Percentiles rank a stretch among this genome's conserved stretches.
Evolutionary conservation across 2,329 filamentous ascomycete species (phyloP).

Genomic region (Colletotrichum eleusines): DNA sequence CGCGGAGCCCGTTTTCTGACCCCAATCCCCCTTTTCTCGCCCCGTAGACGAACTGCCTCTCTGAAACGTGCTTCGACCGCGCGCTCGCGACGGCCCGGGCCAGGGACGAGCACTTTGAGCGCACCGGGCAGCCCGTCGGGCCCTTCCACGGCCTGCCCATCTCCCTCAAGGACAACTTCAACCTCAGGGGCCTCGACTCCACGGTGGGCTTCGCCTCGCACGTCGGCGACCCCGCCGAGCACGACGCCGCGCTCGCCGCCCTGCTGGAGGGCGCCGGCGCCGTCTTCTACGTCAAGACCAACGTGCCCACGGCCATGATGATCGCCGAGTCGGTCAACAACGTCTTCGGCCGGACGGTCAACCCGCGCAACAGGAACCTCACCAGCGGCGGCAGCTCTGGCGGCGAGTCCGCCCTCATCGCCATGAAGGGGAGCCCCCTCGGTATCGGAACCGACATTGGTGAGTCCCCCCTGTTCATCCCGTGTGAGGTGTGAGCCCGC

Average conservation of each 20-base stretch:
- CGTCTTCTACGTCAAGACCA: slow-evolving; percentile 69
- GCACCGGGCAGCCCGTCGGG: slow-evolving; percentile 62
- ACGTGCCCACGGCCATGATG: slow-evolving; percentile 75
- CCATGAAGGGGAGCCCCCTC: slow-evolving; percentile 67
- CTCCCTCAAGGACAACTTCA: slow-evolving; percentile 79
- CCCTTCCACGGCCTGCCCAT: slow-evolving; percentile 75
- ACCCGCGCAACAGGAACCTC: slow-evolving; percentile 69
- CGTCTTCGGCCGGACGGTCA: slow-evolving; percentile 71
- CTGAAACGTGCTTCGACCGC: slow-evolving; percentile 66
- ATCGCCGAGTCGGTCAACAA: slow-evolving; percentile 76
- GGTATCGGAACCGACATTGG: slow-evolving; percentile 75
- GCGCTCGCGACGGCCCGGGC: slow-evolving; percentile 61
- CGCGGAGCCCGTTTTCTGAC: background rate
- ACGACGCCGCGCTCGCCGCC: slow-evolving; percentile 55
- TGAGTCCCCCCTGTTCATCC: slow-evolving; percentile 35
- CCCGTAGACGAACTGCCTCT: slow-evolving; percentile 61
- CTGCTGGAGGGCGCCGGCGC: slow-evolving; percentile 62
- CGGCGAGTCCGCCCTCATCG: slow-evolving; percentile 74
- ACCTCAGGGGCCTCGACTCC: slow-evolving; percentile 69
- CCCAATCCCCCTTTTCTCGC: too few species aligned
- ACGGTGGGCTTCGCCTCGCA: slow-evolving; percentile 73
- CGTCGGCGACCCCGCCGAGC: slow-evolving; percentile 66
- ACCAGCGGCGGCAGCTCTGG: slow-evolving; percentile 76
- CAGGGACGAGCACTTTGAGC: slow-evolving; percentile 63
- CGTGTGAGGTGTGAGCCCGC: too few species aligned